Conservation (phyloP, 768 basidiomycete species). For the Rhizopogon roseolus region DNA sequence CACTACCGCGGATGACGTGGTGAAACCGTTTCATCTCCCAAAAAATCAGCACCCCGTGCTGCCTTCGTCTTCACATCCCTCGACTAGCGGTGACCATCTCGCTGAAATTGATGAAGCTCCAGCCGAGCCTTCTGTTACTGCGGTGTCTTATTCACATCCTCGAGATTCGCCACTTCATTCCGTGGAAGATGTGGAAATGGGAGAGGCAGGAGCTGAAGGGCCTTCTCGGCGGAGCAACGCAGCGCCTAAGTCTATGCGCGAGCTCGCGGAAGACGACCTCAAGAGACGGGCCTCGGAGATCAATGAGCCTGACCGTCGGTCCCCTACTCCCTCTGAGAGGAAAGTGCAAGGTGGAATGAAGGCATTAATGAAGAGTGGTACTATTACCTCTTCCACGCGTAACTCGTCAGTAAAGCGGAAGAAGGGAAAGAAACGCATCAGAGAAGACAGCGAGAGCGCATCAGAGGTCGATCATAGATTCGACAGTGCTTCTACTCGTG, state of each 20-base stretch:
- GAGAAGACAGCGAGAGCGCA: constrained; percentile 19
- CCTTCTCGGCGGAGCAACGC: constrained; percentile 8
- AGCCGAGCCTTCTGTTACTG: constrained; percentile 2
- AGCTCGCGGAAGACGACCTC: constrained; percentile 49
- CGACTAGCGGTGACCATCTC: constrained; percentile 22
- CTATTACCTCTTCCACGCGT: constrained; percentile 3
- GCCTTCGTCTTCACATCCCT: constrained; percentile 7
- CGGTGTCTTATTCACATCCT: constrained; percentile 1
- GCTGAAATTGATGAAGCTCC: constrained; percentile 26
- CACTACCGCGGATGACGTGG: constrained; percentile 64
- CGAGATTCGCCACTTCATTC: constrained; percentile 3
- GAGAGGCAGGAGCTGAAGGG: constrained; percentile 4
- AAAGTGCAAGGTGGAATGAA: constrained; percentile 1
- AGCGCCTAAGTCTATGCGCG: constrained; percentile 57
- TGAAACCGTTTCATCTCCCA: constrained; percentile 68
- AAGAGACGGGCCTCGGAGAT: constrained; percentile 6
- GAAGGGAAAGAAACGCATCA: constrained; percentile 17
- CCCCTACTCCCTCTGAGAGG: constrained; percentile 2
- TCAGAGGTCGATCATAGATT: constrained; percentile 18
- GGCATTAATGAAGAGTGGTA: constrained; percentile 8
- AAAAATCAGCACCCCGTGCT: constrained; percentile 37
- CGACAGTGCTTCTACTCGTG: constrained; percentile 27
- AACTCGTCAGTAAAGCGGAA: constrained; percentile 4
- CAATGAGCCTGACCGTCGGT: neutral
- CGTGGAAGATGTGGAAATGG: constrained; percentile 14